Evolutionary conservation across 1,284 basidiomycete species (phyloP).

Genomic region (Moesziomyces sp.): DNA sequence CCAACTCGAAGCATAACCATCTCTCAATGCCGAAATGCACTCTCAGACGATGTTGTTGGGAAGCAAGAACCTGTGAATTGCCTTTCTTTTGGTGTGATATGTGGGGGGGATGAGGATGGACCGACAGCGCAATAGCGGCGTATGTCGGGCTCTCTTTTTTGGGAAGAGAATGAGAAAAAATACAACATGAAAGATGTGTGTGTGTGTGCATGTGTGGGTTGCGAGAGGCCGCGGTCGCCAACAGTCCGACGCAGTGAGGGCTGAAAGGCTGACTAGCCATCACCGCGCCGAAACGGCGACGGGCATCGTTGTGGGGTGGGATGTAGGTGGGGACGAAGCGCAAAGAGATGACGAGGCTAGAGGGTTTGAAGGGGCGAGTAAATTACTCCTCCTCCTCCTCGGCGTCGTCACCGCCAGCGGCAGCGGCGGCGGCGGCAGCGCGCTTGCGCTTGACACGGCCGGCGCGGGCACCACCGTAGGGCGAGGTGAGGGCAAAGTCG

Average conservation of each 20-base stretch:
- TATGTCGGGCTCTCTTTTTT: constrained; percentile 20
- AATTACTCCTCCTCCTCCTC: constrained; percentile 74
- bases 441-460: constrained; percentile 99
- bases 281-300: constrained; percentile 2
- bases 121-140: not conserved
- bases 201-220: constrained; percentile 13
- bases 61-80: constrained; percentile 37
- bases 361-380: not conserved
- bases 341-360: not conserved
- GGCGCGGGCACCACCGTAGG: constrained; percentile 94
- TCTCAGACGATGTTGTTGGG: constrained; percentile 1
- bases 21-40: not conserved
- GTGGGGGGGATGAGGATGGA: constrained; percentile 11
- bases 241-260: constrained; percentile 3
- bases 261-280: constrained; percentile 34
- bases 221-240: no score
- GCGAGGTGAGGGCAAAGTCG: constrained; percentile 97
- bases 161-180: constrained; percentile 20
- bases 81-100: constrained; percentile 34
- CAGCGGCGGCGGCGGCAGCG: constrained; percentile 88
- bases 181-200: constrained; percentile 15
- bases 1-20: constrained; percentile 13
- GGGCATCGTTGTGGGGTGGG: not conserved
- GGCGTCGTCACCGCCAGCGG: constrained; percentile 83
- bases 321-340: constrained; percentile 1